These are phyloP conservation scores for Globisporangium camurandrum DNA, from an alignment of 352 stramenopile species.

Conservation along the genomic window DNA sequence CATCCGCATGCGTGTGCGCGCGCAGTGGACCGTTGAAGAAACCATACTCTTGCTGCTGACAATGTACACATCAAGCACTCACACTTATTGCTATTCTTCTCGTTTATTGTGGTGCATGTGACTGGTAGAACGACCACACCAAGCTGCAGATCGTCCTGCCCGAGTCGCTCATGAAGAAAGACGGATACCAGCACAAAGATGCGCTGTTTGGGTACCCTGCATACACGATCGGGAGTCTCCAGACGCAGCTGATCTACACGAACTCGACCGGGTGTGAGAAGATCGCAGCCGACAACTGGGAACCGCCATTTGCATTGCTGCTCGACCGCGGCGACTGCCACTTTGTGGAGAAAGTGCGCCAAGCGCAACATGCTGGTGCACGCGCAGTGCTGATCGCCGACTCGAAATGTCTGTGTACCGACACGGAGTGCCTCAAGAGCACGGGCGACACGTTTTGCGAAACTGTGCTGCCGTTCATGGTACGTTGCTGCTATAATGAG, in stretches of 20 bases:
- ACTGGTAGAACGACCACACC: constrained; percentile 78
- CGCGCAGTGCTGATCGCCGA: constrained; percentile 94
- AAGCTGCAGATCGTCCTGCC: constrained; percentile 88
- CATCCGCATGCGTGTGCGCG: not conserved
- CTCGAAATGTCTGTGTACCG: constrained; percentile 93
- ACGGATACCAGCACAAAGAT: constrained; percentile 95
- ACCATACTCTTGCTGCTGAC: not conserved
- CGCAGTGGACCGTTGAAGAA: not conserved
- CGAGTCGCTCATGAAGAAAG: constrained; percentile 83
- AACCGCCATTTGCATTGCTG: constrained; percentile 93
- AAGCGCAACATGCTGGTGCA: constrained; percentile 88
- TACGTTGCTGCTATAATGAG: constrained; percentile 5
- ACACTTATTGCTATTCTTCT: constrained; percentile 1
- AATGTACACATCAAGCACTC: constrained; percentile 6
- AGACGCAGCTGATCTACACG: constrained; percentile 88
- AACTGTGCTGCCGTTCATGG: constrained; percentile 82
- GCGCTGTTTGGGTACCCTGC: constrained; percentile 94
- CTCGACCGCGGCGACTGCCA: constrained; percentile 94
- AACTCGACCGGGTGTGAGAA: constrained; percentile 74
- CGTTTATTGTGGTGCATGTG: constrained; percentile 2
- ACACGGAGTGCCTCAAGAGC: constrained; percentile 61
- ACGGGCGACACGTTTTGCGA: constrained; percentile 85
- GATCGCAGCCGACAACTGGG: constrained; percentile 74
- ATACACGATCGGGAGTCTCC: constrained; percentile 85
- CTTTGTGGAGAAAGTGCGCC: constrained; percentile 94